phyloP scores from a whole-genome alignment of 1,284 basidiomycete genomes.

The Malassezia yamatoensis region DNA sequence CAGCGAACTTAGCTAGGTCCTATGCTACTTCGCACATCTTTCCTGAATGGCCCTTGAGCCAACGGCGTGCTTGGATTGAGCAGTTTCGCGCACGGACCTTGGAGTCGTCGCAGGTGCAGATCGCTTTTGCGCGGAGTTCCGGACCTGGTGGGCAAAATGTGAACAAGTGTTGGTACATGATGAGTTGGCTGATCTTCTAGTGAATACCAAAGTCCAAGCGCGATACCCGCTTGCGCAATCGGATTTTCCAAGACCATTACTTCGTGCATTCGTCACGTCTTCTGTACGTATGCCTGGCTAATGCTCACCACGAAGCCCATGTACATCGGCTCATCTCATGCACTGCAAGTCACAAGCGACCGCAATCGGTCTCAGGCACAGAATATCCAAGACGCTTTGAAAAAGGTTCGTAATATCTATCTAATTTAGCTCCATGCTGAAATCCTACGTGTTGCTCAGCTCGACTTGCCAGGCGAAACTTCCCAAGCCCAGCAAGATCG shows the following conservation, averaged over 20 bases:
- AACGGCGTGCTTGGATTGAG: constrained; percentile 7
- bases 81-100: constrained; percentile 5
- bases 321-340: constrained; percentile 16
- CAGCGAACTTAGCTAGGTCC: too few relatives aligned
- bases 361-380: constrained; percentile 16
- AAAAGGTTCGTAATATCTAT: constrained; percentile 14
- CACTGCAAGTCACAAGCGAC: constrained; percentile 12
- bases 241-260: constrained; percentile 4
- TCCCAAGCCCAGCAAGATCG: constrained; percentile 12
- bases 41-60: neutral
- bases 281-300: constrained; percentile 11
- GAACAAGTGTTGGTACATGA: constrained; percentile 14
- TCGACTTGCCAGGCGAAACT: constrained; percentile 13
- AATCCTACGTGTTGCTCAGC: constrained; percentile 10
- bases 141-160: constrained; percentile 22
- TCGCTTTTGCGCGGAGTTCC: constrained; percentile 16
- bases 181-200: neutral
- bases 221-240: constrained; percentile 1
- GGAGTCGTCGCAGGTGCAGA: constrained; percentile 5
- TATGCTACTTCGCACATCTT: too few relatives aligned
- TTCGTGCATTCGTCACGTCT: constrained; percentile 2
- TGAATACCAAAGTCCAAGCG: constrained; percentile 12
- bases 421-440: constrained; percentile 15
- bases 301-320: constrained; percentile 10
- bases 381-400: constrained; percentile 18